phyloP scores from a whole-genome alignment of 306 rosid species.

The Cicer arietinum region DNA sequence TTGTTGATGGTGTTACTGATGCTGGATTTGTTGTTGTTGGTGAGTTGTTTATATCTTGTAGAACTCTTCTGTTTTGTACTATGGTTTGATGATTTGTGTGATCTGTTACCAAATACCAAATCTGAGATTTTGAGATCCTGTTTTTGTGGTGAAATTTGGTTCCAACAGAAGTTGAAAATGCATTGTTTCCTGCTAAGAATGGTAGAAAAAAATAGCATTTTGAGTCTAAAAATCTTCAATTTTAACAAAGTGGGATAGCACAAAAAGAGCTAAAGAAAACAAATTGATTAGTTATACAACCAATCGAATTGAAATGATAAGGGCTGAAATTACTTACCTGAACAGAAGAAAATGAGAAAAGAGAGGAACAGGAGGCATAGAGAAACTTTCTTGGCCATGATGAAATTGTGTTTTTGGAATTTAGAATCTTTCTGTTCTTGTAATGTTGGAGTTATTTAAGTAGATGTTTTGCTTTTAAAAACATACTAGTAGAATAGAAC shows the following conservation, averaged over 20 bases:
- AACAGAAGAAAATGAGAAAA: constrained; percentile 57
- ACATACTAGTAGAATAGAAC: constrained; percentile 42
- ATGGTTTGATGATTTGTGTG: neutral
- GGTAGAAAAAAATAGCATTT: neutral
- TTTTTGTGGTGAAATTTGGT: constrained; percentile 49
- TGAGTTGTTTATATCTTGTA: constrained; percentile 41
- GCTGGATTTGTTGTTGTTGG: constrained; percentile 52
- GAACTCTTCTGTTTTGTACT: constrained; percentile 47
- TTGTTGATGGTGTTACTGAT: constrained; percentile 46
- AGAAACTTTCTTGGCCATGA: constrained; percentile 66
- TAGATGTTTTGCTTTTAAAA: constrained; percentile 51
- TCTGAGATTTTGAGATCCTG: constrained; percentile 56
- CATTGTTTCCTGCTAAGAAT: constrained; percentile 48
- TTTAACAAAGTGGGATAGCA: neutral
- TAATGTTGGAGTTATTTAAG: constrained; percentile 43
- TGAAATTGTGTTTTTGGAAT: constrained; percentile 40
- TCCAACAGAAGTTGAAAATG: constrained; percentile 43
- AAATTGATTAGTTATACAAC: too few relatives aligned
- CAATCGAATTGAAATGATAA: neutral
- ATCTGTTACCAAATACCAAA: constrained; percentile 50
- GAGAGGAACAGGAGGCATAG: constrained; percentile 58
- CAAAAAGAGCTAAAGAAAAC: neutral
- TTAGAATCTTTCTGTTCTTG: constrained; percentile 38
- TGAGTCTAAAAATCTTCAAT: neutral
- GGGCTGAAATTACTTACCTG: constrained; percentile 55